phyloP scores from a whole-genome alignment of 2,329 filamentous ascomycete genomes.

The Stachybotrys chlorohalonatus region DNA sequence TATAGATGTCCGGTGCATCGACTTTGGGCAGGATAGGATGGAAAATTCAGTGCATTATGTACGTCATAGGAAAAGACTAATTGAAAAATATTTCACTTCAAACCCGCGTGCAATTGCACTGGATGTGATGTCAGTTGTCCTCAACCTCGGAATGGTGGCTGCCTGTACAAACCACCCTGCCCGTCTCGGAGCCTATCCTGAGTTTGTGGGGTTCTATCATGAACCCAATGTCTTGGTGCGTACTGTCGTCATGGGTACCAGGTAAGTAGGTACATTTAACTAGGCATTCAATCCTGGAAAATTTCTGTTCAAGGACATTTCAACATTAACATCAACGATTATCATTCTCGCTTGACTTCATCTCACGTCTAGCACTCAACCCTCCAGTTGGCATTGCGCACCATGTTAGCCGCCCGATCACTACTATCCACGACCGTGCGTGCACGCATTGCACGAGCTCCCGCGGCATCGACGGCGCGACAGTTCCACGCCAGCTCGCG shows the following conservation, averaged over 20 bases:
- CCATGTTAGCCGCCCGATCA: not conserved
- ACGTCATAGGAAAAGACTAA: too few relatives aligned
- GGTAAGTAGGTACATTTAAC: too few relatives aligned
- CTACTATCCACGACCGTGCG: slow-evolving; percentile 2
- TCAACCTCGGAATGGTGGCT: too few relatives aligned
- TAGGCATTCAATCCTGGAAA: not conserved
- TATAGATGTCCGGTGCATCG: too few relatives aligned
- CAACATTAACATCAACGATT: not conserved
- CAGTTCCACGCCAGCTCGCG: slow-evolving; percentile 26
- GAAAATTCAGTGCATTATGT: too few relatives aligned
- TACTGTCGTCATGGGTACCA: not conserved
- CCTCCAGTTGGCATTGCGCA: not conserved
- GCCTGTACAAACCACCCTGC: too few relatives aligned
- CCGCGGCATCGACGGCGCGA: slow-evolving; percentile 6
- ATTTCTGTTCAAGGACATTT: not conserved
- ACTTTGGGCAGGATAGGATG: too few relatives aligned
- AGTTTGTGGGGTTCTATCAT: not conserved
- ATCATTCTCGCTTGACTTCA: not conserved
- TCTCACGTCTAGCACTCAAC: not conserved
- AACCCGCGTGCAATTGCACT: too few relatives aligned
- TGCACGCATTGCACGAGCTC: slow-evolving; percentile 5
- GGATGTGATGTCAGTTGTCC: too few relatives aligned
- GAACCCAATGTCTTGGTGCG: not conserved
- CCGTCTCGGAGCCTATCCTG: too few relatives aligned
- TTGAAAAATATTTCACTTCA: too few relatives aligned